These are phyloP conservation scores for Yamadazyma taylorii DNA, from an alignment of 1,139 yeast genomes.

Conservation along the genomic window DNA sequence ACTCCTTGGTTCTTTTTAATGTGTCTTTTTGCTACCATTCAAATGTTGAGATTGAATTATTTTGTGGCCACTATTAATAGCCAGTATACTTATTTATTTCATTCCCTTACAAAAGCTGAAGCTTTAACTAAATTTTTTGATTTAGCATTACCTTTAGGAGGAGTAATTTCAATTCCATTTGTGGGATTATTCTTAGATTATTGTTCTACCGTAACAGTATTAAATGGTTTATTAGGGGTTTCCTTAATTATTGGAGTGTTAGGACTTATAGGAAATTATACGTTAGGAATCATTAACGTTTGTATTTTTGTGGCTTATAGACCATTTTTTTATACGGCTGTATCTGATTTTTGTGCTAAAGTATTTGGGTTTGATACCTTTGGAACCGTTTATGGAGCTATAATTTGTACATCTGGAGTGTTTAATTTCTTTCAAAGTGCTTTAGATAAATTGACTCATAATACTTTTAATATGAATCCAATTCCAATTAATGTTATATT, in stretches of 20 bases:
- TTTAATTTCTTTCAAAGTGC: conserved; percentile 39
- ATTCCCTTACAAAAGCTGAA: conserved; percentile 27
- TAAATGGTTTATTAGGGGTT: conserved; percentile 28
- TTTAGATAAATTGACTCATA: conserved; percentile 42
- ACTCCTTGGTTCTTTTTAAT: conserved; percentile 46
- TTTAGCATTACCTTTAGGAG: conserved; percentile 48
- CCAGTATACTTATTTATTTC: conserved; percentile 43
- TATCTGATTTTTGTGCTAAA: conserved; percentile 47
- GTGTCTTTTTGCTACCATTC: conserved; percentile 40
- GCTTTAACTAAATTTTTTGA: conserved; percentile 39
- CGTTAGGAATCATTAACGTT: conserved; percentile 34
- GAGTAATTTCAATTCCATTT: conserved; percentile 42
- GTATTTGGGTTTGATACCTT: conserved; percentile 51
- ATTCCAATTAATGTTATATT: conserved; percentile 37
- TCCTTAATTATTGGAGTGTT: conserved; percentile 39
- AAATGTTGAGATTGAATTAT: conserved; percentile 46
- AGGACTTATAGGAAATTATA: conserved; percentile 34
- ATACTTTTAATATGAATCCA: conserved; percentile 42
- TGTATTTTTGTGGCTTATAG: conserved; percentile 42
- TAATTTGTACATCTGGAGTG: conserved; percentile 42
- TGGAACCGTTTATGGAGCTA: conserved; percentile 49
- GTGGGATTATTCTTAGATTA: conserved; percentile 42
- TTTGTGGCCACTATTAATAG: conserved; percentile 47
- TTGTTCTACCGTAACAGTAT: conserved; percentile 35
- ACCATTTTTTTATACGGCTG: conserved; percentile 46